Percentiles rank a stretch among this genome's conserved stretches.
Evolutionary conservation across 257 asterid genomes (phyloP).

Genomic region (Jaltomata sinuosa): DNA sequence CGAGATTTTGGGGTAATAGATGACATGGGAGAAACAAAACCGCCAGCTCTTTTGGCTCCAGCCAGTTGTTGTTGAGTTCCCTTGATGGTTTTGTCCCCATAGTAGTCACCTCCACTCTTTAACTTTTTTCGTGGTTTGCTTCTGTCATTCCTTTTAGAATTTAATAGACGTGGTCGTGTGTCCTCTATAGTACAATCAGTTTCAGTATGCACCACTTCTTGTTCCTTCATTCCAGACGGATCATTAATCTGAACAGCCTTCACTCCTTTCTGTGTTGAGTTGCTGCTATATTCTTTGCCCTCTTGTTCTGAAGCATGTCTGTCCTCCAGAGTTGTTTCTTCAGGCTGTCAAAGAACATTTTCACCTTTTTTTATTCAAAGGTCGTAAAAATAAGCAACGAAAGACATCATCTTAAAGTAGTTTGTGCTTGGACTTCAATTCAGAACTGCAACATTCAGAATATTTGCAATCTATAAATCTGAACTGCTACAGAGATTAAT

Average conservation of each 20-base stretch:
- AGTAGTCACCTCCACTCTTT: not conserved
- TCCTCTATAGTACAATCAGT: constrained; percentile 4
- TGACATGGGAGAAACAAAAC: not conserved
- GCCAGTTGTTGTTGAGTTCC: not conserved
- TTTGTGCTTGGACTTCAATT: not conserved
- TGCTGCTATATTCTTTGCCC: constrained; percentile 9
- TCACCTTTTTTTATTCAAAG: not conserved
- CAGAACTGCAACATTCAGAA: not conserved
- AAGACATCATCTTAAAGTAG: not conserved
- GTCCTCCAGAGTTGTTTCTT: constrained; percentile 11
- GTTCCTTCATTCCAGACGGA: constrained; percentile 2
- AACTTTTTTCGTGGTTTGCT: constrained; percentile 1
- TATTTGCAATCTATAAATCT: no score
- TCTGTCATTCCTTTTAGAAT: constrained; percentile 4
- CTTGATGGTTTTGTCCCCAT: not conserved
- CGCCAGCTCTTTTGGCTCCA: not conserved
- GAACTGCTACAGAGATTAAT: not conserved
- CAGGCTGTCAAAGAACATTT: constrained; percentile 14
- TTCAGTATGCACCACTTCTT: constrained; percentile 10
- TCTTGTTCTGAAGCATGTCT: not conserved
- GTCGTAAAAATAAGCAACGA: not conserved
- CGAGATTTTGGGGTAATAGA: not conserved
- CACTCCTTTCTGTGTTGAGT: constrained; percentile 1
- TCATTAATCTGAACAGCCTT: not conserved
- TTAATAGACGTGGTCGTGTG: not conserved